Base-by-base conservation (phyloP, 129 eudicot genomes). In the Artemisia tridentata region DNA sequence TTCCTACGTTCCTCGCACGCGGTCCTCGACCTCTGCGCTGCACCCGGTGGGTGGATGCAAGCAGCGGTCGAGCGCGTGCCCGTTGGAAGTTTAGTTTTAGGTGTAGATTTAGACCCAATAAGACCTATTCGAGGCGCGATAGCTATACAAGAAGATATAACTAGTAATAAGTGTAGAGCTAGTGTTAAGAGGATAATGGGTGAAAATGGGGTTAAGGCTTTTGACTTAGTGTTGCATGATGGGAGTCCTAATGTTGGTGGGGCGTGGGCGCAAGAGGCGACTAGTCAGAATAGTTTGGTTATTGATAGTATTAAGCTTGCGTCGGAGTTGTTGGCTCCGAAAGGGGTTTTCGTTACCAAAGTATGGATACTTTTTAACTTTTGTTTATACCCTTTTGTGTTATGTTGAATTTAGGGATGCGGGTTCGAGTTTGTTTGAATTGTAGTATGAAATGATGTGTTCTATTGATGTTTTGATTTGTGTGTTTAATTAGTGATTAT, bases 21-120 rank as follows among this genome's bases (percentile, higher is more conserved):
- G 56, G 96, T 87, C 13, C 98, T 92, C 66, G 96, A 92, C 74
- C 96, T 92, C 50, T 92, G 98, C 60, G 98, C 98, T 64, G 98
- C 98, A 1, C 98, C 98, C 3, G 98, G 98, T 11, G 96, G 98
- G 0, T 92, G 98, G 98, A 89, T 92, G 96, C 98, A 92, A 62
- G 98, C 91, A 21, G 67, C 82, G 61, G 96, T 92, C 3, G 86
- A 92, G 63, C 86, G 95, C 0, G 90, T 83, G 0, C 98, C 98
- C 9, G 98, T 89, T 3, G 98, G 96, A 23, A 79, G 90, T 60
- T 85, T 92, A 11, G 96, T 92, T 0, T 68, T 92, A 48, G 98
- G 98, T 8, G 84, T 92, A 54, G 98, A 92, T 48, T 80, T 92
- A 15, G 91, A 86, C 50, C 96, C 98, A 0, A 92, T 92, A 21